Base-by-base conservation (phyloP, 306 rosid species). In the Argentina anserina region DNA sequence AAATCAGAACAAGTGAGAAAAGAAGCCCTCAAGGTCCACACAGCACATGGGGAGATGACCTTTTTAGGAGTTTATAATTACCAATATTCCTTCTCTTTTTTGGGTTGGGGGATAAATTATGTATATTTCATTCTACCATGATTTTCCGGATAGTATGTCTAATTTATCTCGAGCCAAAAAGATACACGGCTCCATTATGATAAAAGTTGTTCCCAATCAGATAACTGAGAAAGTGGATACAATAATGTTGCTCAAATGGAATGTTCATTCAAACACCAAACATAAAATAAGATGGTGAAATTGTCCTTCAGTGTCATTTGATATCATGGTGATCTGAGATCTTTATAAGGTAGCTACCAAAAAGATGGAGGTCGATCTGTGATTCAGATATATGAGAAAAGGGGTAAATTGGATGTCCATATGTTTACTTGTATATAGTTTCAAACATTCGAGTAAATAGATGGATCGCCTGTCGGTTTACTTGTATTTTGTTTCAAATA, bases 21-120 rank as follows among this genome's bases (percentile, higher is more conserved):
- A 40, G 6, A 26, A 42, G 3, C 39, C n/a, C 23, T 13, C 20
- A 43, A 45, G 61, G 26, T 66, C 72, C 67, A 81, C 29, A 71
- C 15, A 9, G 78, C 96, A 92, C 97, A 73, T 92, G 96, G 96
- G 89, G 47, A 70, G 76, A 82, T 59, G 79, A 23, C 80, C 77
- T 39, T 56, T 45, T 75, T 31, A 45, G 56, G 31, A 10, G 21
- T 47, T 56, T 41, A n/a, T 20, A n/a, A n/a, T n/a, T 28, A 58
- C n/a, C 34, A 7, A 28, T 60, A 33, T 7, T 60, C 40, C 39
- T 31, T 60, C 41, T 31, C 11, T 8, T 33, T 31, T 15, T 3
- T 5, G 7, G 29, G 15, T n/a, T 5, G 7, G 29, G 15, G 21
- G 41, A 1, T 11, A 60, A 31, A 60, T 15, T 13, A 28, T 13